Evolutionary conservation across 2,329 filamentous ascomycete species (phyloP), one percentile per base, ranked within the genome.

Genomic region (Penicillium sp.): DNA sequence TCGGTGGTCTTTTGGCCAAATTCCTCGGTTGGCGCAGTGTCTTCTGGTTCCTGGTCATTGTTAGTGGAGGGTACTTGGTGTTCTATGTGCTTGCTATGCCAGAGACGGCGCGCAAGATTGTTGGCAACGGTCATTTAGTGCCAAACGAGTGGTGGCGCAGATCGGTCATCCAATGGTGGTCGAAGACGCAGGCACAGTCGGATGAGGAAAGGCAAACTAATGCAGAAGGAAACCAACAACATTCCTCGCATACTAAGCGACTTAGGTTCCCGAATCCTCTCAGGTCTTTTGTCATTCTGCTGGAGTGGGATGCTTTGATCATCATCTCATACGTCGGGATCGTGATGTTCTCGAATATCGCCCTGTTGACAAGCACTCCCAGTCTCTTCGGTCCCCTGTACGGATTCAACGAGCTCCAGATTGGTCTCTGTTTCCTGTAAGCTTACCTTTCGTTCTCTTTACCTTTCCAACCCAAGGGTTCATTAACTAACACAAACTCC

Each of bases 181-280:
- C 40, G 20, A 46, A 43, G 18, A 53, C 50, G 20, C 47, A 50
- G 18, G 32, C 24, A n/a, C 53, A 45, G 20, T 24, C 43, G 8
- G 39, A 38, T 10, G 47, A 56, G 5, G 51, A 60, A 34, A n/a
- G 26, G 6, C 32, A 40, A 5, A 20, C 8, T 22, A 20, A 18
- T 22, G 40, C 53, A 55, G 35, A 46, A 34, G 32, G 16, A 22
- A 38, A 32, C 2, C 35, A 51, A 20, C 39, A 54, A 7, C 39
- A 56, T 16, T 42, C 60, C 58, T 61, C 52, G 55, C 58, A 61
- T 7, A 63, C 65, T 10, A 67, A 71, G 16, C 74, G 72, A 43
- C 64, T 79, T 5, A 66, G 68, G 3, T 74, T 77, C 29, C 79
- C 79, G 1, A 81, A 81, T 53, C 78, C 78, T 0, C 57, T 79